Evolutionary conservation across 768 basidiomycete genomes (phyloP).

Genomic region (Punctularia strigosozonata): DNA sequence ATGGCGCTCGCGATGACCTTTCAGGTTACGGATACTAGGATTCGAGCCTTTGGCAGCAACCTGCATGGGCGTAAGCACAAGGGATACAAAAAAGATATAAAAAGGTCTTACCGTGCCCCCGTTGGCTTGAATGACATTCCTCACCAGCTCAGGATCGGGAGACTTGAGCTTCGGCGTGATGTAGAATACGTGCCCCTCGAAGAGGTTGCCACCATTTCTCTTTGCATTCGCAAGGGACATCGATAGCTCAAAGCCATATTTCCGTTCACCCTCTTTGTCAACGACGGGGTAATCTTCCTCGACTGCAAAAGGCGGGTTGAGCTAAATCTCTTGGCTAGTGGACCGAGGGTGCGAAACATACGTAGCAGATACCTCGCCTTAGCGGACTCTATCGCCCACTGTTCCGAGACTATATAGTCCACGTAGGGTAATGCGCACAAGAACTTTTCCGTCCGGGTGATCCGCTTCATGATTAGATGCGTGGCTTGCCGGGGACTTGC

Average conservation of each 20-base stretch:
- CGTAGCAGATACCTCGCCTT: conserved; percentile 48
- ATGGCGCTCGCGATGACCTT: conserved; percentile 35
- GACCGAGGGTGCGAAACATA: conserved; percentile 23
- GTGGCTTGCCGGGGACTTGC: conserved; percentile 59
- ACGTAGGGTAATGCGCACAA: conserved; percentile 59
- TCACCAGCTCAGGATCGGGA: conserved; percentile 50
- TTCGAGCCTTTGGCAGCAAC: conserved; percentile 26
- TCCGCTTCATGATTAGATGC: conserved; percentile 56
- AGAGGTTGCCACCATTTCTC: conserved; percentile 37
- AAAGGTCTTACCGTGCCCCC: conserved; percentile 69
- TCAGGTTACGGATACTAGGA: conserved; percentile 47
- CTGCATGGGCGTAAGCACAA: conserved; percentile 1
- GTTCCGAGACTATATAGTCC: conserved; percentile 48
- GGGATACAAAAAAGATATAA: conserved; percentile 1
- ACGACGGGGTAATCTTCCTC: conserved; percentile 46
- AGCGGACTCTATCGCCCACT: conserved; percentile 59
- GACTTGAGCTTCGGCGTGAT: conserved; percentile 54
- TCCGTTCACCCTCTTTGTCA: conserved; percentile 53
- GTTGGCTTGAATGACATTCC: conserved; percentile 53
- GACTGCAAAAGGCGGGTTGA: conserved; percentile 27
- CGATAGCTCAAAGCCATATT: conserved; percentile 50
- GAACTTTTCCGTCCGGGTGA: conserved; percentile 84
- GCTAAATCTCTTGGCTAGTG: not conserved
- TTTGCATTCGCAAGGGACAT: conserved; percentile 53
- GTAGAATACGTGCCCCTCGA: conserved; percentile 61